Base-by-base conservation (phyloP, 2,329 filamentous ascomycete species). In the Coniochaeta sp. region DNA sequence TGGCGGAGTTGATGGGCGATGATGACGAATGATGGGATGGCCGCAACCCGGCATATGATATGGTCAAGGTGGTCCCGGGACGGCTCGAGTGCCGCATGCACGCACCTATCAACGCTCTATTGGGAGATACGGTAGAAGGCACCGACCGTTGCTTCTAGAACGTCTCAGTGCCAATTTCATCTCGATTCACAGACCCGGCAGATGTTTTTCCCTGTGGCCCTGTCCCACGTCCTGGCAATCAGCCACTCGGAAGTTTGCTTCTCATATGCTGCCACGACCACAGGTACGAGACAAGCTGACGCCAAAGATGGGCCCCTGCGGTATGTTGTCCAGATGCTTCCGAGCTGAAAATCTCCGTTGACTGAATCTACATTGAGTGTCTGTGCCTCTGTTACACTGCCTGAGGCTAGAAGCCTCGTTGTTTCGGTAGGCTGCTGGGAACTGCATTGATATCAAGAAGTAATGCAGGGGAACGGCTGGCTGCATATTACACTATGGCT, bases 1-100 rank as follows among this genome's bases (percentile, higher is more conserved):
- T 99, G 57, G 91, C 90, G 13, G 94, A 91, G 57, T 71, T 99
- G 65, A 89, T 99, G 89, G 89, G 85, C 52, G 85, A 89, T 56
- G 85, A n/a, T n/a, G n/a, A 89, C 56, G 57, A 55, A 28, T 56
- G 55, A 48, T 26, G 8, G n/a, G 18, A 42, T 22, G 14, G 3
- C 10, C 6, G 38, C 38, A 16, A 10, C 38, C 26, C 18, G 20
- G 10, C 26, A 42, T 26, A 3, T 22, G 18, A 24, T 22, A 20
- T 22, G 16, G 4, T 10, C 33, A 35, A 5, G n/a, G 6, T 8
- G n/a, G n/a, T 16, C 33, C 33, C 33, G 18, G 33, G 16, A 38
- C 4, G 33, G 16, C 16, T 38, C 16, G 16, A 38, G 33, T 20
- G 18, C 33, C 33, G 33, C 33, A 38, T 16, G 10, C 33, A 38